Evolutionary conservation across 2,329 filamentous ascomycete species (phyloP), one percentile per base, ranked within the genome.

Genomic region (Diaporthe batatas): DNA sequence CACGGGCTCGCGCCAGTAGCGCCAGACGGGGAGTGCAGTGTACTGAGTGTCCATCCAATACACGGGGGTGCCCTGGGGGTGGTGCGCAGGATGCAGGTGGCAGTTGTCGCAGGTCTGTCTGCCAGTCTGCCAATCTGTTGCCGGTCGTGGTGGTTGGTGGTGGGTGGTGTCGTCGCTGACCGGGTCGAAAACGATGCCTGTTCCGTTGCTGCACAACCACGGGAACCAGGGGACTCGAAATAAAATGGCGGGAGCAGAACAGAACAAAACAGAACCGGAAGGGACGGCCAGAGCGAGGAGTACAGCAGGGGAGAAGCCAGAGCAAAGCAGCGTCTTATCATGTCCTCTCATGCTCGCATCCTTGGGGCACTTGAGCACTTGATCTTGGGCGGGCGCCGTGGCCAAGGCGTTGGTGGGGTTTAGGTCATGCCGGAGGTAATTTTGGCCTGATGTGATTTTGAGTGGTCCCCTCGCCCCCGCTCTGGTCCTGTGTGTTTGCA

Each of bases 401-500:
- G 44, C 62, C 44, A 65, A 65, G 44, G 62, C 62, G 62, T 65
- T 34, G 62, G 62, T 65, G 62, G 62, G 49, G 62, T 65, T 51
- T 65, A 65, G 62, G 62, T 47, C 44, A 51, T 65, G 62, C 32
- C 62, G 21, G 62, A 65, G 62, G 62, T 65, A 51, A 51, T 51
- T 39, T 65, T 65, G 62, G 47, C 62, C 32, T 51, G 62, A 36
- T 51, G 18, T 34, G 34, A 49, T 36, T 65, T 42, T 25, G 62
- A 23, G 29, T 25, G 62, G 25, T 47, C 25, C 44, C 57, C 62
- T 44, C 7, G 44, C 29, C 57, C 62, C 62, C 12, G 44, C 44
- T 25, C 16, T 36, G 32, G 21, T 51, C 29, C 18, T 65, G 44
- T 32, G 12, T 32, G 49, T 54, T n/a, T 69, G 68, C 67, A 68